Evolutionary conservation across 495 filamentous ascomycete species (phyloP).

Genomic region (Talaromyces proteolyticus): DNA sequence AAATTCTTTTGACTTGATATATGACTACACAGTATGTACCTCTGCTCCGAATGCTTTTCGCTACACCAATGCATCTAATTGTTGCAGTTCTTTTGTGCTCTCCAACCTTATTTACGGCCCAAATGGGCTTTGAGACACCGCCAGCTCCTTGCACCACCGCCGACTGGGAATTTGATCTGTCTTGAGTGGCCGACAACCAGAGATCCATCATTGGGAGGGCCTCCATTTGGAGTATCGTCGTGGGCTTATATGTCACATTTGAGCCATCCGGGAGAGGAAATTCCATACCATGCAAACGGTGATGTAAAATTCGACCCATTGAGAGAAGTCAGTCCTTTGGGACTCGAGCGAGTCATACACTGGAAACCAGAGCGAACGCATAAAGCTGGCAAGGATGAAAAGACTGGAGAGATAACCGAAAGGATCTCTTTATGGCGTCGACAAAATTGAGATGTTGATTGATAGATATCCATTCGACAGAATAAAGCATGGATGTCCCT

Average conservation of each 20-base stretch:
- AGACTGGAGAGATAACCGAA: slow-evolving; percentile 25
- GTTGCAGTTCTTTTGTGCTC: slow-evolving; percentile 74
- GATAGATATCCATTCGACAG: neutral
- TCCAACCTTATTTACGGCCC: slow-evolving; percentile 56
- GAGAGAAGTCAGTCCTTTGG: slow-evolving; percentile 28
- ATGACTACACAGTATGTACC: slow-evolving; percentile 71
- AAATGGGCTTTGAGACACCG: slow-evolving; percentile 64
- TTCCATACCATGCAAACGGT: slow-evolving; percentile 55
- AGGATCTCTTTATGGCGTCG: slow-evolving; percentile 33
- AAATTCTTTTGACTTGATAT: slow-evolving; percentile 68
- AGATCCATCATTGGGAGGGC: slow-evolving; percentile 52
- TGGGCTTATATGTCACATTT: slow-evolving; percentile 63
- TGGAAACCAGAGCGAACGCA: slow-evolving; percentile 68
- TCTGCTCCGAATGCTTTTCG: slow-evolving; percentile 4
- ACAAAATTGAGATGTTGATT: slow-evolving; percentile 9
- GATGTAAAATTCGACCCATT: slow-evolving; percentile 41
- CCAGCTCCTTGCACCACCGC: slow-evolving; percentile 52
- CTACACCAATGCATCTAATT: too few species aligned
- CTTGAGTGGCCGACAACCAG: slow-evolving; percentile 78
- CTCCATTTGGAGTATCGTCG: slow-evolving; percentile 60
- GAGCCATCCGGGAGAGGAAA: slow-evolving; percentile 55
- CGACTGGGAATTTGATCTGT: slow-evolving; percentile 61
- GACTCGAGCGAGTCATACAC: slow-evolving; percentile 54
- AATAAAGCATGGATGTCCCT: too few species aligned
- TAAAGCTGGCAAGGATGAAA: slow-evolving; percentile 35